A percentile compares a stretch with the other conserved stretches of the same genome.
Evolutionary conservation across 345 rosid genomes (phyloP).

Genomic region (Combretum micranthum): DNA sequence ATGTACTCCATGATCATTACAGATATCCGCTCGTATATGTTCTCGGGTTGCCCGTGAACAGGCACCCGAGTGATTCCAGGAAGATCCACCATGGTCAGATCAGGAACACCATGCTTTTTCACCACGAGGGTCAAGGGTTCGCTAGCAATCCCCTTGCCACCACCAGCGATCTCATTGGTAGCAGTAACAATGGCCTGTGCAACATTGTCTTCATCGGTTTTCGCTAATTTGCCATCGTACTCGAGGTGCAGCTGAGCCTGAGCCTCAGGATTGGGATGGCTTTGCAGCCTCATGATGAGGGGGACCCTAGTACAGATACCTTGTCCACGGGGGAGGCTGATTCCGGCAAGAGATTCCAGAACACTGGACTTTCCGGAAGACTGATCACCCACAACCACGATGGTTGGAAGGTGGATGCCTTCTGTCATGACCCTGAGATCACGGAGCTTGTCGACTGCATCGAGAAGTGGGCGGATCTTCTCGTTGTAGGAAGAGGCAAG

Average conservation of each 20-base stretch:
- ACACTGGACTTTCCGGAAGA: constrained; percentile 51
- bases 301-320: constrained; percentile 55
- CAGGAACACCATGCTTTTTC: constrained; percentile 39
- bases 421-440: constrained; percentile 29
- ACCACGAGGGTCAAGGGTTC: constrained; percentile 35
- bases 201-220: constrained; percentile 25
- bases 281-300: constrained; percentile 47
- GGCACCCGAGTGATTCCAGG: constrained; percentile 54
- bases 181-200: constrained; percentile 25
- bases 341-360: constrained; percentile 45
- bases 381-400: constrained; percentile 53
- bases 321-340: constrained; percentile 27
- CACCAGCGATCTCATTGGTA: constrained; percentile 40
- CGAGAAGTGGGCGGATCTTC: constrained; percentile 41
- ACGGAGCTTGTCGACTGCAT: constrained; percentile 43
- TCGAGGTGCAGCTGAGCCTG: constrained; percentile 27
- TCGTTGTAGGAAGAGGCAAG: constrained; percentile 33
- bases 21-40: constrained; percentile 38
- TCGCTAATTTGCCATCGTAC: constrained; percentile 17
- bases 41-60: constrained; percentile 43
- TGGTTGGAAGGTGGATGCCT: constrained; percentile 54
- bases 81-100: constrained; percentile 54
- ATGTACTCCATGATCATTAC: constrained; percentile 38
- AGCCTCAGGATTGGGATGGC: constrained; percentile 4
- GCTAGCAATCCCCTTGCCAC: constrained; percentile 38